Evolutionary conservation across 176 grass and related monocot genomes (phyloP).

Genomic region (Bothriochloa decipiens): DNA sequence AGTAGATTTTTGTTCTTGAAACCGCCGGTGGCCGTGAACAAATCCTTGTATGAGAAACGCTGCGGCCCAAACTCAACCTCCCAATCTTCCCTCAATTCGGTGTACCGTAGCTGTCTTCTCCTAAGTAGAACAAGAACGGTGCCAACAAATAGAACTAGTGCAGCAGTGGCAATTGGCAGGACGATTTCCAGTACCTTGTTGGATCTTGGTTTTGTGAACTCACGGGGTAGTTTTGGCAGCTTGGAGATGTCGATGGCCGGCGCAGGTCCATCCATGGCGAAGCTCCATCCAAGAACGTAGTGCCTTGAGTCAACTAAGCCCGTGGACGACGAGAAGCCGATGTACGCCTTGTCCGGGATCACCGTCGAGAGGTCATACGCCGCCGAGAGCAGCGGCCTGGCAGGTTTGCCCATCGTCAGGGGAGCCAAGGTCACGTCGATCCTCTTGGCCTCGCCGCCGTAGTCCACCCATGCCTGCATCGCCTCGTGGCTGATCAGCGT

Average conservation of each 20-base stretch:
- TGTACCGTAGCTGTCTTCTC: slow-evolving; percentile 16
- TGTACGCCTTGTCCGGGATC: slow-evolving; percentile 18
- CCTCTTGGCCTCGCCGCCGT: neutral
- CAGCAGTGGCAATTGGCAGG: neutral
- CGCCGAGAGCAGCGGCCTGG: slow-evolving; percentile 17
- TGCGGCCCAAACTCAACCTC: slow-evolving; percentile 39
- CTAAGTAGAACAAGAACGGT: neutral
- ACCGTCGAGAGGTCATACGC: slow-evolving; percentile 28
- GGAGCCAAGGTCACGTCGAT: slow-evolving; percentile 42
- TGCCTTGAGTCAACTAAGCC: neutral
- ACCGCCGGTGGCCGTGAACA: neutral
- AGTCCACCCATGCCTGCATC: slow-evolving; percentile 48
- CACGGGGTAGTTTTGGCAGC: slow-evolving; percentile 47
- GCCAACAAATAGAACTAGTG: neutral
- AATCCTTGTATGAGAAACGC: slow-evolving; percentile 41
- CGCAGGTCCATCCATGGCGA: slow-evolving; percentile 47
- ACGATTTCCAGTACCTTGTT: slow-evolving; percentile 15
- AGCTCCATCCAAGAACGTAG: slow-evolving; percentile 72
- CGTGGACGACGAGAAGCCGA: slow-evolving; percentile 39
- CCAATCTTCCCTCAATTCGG: slow-evolving; percentile 36
- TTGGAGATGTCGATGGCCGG: slow-evolving; percentile 33
- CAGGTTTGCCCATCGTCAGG: slow-evolving; percentile 21
- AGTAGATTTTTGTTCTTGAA: slow-evolving; percentile 34
- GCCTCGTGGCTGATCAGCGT: slow-evolving; percentile 8
- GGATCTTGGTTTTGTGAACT: neutral